Conservation (phyloP, 306 rosid species). For the apple (Malus domestica) region ASM211411v1 NC_041803.1:21888501-21889000, state of each 20-base stretch:
- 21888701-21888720: constrained; percentile 78
- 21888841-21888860: neutral
- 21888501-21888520: neutral
- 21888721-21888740: constrained; percentile 93
- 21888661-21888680: constrained; percentile 69
- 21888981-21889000: too few relatives aligned
- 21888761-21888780: constrained; percentile 83
- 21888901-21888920: neutral
- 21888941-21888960: neutral
- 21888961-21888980: too few relatives aligned
- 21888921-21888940: neutral
- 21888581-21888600: neutral
- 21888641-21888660: constrained; percentile 72
- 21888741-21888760: constrained; percentile 84
- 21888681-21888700: constrained; percentile 76
- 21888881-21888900: neutral
- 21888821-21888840: constrained; percentile 50
- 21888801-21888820: constrained; percentile 82
- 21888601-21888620: neutral
- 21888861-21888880: too few relatives aligned
- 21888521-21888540: too few relatives aligned
- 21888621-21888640: constrained; percentile 48
- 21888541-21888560: neutral
- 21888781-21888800: constrained; percentile 74
- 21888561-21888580: neutral